A percentile compares a stretch with the other conserved stretches of the same genome.
These are phyloP conservation scores for Phytophthora hibernalis DNA, from an alignment of 352 stramenopile genomes.

Conservation along the genomic window DNA sequence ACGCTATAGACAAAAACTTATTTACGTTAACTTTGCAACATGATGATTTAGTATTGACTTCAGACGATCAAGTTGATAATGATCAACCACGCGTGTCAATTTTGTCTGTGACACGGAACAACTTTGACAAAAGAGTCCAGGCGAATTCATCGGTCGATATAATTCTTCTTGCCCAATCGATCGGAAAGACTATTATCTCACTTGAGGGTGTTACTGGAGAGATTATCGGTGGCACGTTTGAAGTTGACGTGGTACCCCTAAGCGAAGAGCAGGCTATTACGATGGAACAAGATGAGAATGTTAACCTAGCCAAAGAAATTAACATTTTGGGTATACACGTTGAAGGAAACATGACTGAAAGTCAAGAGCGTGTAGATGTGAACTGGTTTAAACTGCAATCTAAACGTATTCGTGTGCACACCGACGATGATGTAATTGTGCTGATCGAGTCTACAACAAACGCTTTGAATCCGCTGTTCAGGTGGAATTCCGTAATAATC, in stretches of 20 bases:
- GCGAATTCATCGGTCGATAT: constrained; percentile 12
- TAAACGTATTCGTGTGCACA: constrained; percentile 28
- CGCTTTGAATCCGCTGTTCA: constrained; percentile 20
- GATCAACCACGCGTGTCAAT: constrained; percentile 1
- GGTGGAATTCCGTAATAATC: constrained; percentile 21
- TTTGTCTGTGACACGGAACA: constrained; percentile 16
- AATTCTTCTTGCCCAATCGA: not conserved
- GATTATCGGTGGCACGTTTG: constrained; percentile 17
- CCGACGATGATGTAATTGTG: constrained; percentile 14
- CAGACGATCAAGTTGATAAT: not conserved
- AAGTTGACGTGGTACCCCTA: constrained; percentile 14
- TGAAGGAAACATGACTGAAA: constrained; percentile 15
- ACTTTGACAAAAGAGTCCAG: not conserved
- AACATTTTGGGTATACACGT: constrained; percentile 23
- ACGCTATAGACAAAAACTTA: not conserved
- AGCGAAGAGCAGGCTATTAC: not conserved
- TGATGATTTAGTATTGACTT: not conserved
- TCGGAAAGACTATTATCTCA: constrained; percentile 9
- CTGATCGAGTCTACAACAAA: constrained; percentile 21
- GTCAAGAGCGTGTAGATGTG: constrained; percentile 8
- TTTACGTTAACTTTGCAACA: constrained; percentile 15
- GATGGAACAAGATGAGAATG: not conserved
- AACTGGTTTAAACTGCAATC: constrained; percentile 25
- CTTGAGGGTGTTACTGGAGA: constrained; percentile 20
- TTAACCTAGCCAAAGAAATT: constrained; percentile 6